These are phyloP conservation scores for Arxiozyma telluris DNA, from an alignment of 1,139 yeast species.

Conservation along the genomic window DNA sequence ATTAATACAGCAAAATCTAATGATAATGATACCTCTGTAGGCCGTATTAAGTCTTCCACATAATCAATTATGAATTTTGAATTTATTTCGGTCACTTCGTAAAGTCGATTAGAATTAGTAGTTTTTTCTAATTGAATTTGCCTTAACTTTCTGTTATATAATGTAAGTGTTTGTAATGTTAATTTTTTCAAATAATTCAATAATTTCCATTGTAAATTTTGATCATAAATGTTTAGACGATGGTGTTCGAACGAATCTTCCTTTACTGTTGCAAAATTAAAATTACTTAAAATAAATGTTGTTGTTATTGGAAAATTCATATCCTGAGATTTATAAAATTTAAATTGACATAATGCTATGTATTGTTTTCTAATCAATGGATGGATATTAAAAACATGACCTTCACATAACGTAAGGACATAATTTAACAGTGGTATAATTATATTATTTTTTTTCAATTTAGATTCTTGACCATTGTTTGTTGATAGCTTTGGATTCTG, in stretches of 20 bases:
- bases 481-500: conserved; percentile 6
- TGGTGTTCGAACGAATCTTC: conserved; percentile 9
- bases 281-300: conserved; percentile 9
- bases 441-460: neutral
- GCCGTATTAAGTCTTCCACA: conserved; percentile 31
- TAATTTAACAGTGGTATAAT: conserved; percentile 27
- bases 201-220: conserved; percentile 21
- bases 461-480: conserved; percentile 9
- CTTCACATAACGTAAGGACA: conserved; percentile 24
- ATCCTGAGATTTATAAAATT: conserved; percentile 17
- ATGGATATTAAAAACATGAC: conserved; percentile 25
- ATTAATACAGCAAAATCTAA: conserved; percentile 30
- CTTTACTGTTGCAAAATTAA: conserved; percentile 13
- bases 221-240: conserved; percentile 20
- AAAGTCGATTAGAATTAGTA: conserved; percentile 25
- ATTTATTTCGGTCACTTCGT: conserved; percentile 10
- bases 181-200: conserved; percentile 16
- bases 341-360: conserved; percentile 20
- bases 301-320: conserved; percentile 14
- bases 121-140: conserved; percentile 37
- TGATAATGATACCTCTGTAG: conserved; percentile 29
- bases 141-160: conserved; percentile 41
- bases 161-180: conserved; percentile 35
- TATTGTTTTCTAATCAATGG: conserved; percentile 23
- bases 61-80: conserved; percentile 20